Percentiles rank a stretch among this genome's conserved stretches.
phyloP scores from a whole-genome alignment of 106 monocot genomes.

The Posidonia australis region DNA sequence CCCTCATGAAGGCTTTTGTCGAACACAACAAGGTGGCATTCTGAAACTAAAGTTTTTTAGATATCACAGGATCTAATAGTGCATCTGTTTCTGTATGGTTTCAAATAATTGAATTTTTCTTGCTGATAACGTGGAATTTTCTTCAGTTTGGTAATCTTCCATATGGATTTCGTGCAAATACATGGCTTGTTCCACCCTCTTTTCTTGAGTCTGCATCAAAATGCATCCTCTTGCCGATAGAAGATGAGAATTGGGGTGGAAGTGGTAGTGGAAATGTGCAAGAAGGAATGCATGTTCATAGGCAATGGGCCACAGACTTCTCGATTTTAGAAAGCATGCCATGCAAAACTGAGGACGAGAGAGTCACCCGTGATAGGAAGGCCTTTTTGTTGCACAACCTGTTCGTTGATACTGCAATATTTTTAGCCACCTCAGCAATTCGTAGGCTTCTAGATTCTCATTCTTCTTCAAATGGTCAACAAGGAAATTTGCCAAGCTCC shows the following conservation, averaged over 20 bases:
- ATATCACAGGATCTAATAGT: not conserved
- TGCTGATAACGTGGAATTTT: slow-evolving; percentile 1
- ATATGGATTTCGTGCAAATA: slow-evolving; percentile 90
- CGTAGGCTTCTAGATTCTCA: slow-evolving; percentile 23
- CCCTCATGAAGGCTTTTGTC: slow-evolving; percentile 85
- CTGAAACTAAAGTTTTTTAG: not conserved
- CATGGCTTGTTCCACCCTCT: slow-evolving; percentile 83
- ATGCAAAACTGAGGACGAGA: slow-evolving; percentile 87
- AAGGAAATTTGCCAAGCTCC: slow-evolving; percentile 13
- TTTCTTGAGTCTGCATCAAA: slow-evolving; percentile 38
- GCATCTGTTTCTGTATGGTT: not conserved
- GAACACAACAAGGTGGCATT: slow-evolving; percentile 83
- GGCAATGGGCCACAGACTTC: slow-evolving; percentile 75
- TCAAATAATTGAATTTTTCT: not conserved
- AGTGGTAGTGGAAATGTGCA: slow-evolving; percentile 41
- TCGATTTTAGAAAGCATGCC: slow-evolving; percentile 46
- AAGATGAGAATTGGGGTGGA: slow-evolving; percentile 84
- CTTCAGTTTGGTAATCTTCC: slow-evolving; percentile 96
- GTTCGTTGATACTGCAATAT: slow-evolving; percentile 70
- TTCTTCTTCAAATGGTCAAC: slow-evolving; percentile 1
- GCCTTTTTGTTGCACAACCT: slow-evolving; percentile 78
- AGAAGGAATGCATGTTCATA: slow-evolving; percentile 42
- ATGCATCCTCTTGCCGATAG: slow-evolving; percentile 41
- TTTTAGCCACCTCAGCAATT: slow-evolving; percentile 48
- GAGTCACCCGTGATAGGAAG: slow-evolving; percentile 68